Evolutionary conservation across 169 alveolate species (phyloP), one percentile per base, ranked within the genome.

Genomic region (Eimeria falciformis): DNA sequence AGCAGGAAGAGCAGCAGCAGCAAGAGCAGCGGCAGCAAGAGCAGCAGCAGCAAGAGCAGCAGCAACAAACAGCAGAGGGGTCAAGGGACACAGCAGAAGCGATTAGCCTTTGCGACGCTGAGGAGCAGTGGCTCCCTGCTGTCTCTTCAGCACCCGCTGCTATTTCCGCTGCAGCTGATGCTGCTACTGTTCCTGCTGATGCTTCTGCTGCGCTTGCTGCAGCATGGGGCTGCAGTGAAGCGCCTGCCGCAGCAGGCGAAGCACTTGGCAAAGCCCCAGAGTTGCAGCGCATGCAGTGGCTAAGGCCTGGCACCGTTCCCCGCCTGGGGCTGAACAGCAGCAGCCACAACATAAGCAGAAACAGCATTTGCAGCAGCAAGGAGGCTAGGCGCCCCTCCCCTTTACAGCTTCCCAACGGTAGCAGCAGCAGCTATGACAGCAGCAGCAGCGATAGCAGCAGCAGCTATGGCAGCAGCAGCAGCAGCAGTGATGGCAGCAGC

Each of bases 31-130:
- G n/a, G n/a, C n/a, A n/a, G n/a, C n/a, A n/a, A n/a, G n/a, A n/a
- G n/a, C n/a, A n/a, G n/a, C n/a, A n/a, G n/a, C n/a, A n/a, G n/a
- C 78, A 68, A 25, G 53, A 68, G 79, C 79, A 68, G 79, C 79
- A 68, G 79, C 79, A 68, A 33, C 79, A 68, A 25, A 12, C 11
- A 68, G 79, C 53, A 68, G 77, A 18, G 33, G 1, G 47, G 33
- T 12, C 77, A 25, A 18, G 29, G 29, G 75, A 17, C 23, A 18
- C 43, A 65, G 40, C 12, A 65, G 40, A 37, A 65, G 40, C 71
- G 25, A 33, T 12, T 11, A 18, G 77, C 43, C 23, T 9, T n/a
- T 45, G 29, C 23, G 77, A 23, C 0, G 33, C 77, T n/a, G 77
- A 65, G 40, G 46, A 65, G 77, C 77, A 27, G 77, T 45, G 33